A percentile compares a stretch with the other conserved stretches of the same genome.
phyloP scores from a whole-genome alignment of 805 yeast species.

The Candida xyloterini region DNA sequence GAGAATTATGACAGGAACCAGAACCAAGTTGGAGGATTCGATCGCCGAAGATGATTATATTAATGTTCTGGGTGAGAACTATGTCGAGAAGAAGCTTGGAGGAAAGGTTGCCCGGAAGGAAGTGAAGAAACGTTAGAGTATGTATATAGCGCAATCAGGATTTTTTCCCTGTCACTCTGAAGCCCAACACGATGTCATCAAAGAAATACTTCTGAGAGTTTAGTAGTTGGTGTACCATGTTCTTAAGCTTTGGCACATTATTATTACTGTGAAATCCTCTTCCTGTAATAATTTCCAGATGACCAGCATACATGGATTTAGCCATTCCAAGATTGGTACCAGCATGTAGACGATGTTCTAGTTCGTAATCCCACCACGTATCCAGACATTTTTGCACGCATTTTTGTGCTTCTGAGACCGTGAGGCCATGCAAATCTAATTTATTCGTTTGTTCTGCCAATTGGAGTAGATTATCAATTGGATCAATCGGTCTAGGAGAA shows the following conservation, averaged over 20 bases:
- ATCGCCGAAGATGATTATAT: constrained; percentile 45
- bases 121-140: constrained; percentile 21
- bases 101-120: constrained; percentile 34
- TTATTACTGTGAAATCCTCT: constrained; percentile 66
- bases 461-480: constrained; percentile 1
- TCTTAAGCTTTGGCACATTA: constrained; percentile 50
- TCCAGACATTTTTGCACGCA: constrained; percentile 36
- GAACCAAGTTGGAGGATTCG: constrained; percentile 21
- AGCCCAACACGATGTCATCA: constrained; percentile 45
- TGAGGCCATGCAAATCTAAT: constrained; percentile 58
- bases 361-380: constrained; percentile 66
- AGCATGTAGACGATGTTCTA: constrained; percentile 37
- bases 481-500: not conserved
- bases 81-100: constrained; percentile 35
- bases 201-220: constrained; percentile 37
- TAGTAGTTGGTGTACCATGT: constrained; percentile 41
- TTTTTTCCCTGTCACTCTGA: constrained; percentile 19
- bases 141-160: constrained; percentile 5
- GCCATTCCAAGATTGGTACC: constrained; percentile 37
- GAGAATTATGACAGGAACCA: constrained; percentile 30
- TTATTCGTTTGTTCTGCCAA: constrained; percentile 20
- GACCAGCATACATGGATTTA: constrained; percentile 40
- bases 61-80: constrained; percentile 52
- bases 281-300: constrained; percentile 57
- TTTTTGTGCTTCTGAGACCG: constrained; percentile 44